Base-by-base conservation (phyloP, 805 yeast genomes). In the Ogataea glucozyma region DNA sequence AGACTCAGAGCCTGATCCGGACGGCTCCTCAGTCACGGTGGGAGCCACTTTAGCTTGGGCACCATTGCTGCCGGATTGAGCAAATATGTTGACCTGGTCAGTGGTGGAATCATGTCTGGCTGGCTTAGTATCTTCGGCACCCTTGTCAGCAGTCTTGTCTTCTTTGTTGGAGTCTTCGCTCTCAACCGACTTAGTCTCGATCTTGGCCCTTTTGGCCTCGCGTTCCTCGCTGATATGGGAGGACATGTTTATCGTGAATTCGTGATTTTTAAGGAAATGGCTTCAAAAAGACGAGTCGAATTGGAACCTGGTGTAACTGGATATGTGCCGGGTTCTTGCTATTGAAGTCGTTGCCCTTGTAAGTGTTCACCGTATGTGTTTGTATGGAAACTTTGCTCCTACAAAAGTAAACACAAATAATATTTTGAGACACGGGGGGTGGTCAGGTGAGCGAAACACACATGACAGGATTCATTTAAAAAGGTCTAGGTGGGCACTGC, bases 391-490 rank as follows among this genome's bases (percentile, higher is more conserved):
- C 26, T 8, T 26, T 12, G 29, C n/a, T 26, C 29, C n/a, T 26
- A 8, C 7, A 8, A 22, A 7, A 7, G n/a, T n/a, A 27, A 27
- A 27, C 16, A 14, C 16, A 27, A 27, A 27, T 18, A 27, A 18
- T 10, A 27, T 12, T 18, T 17, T 20, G 23, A 20, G 19, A 31
- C 14, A 31, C 23, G 20, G 35, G 29, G 23, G 21, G 11, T 13
- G 44, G 53, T 49, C 53, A 49, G 53, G 50, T 49, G 53, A 48
- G 53, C 44, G 44, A 43, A 37, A 34, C 20, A 46, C 53, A 49
- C 53, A 46, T 49, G 53, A 49, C 48, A 44, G 19, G 16, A 35
- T n/a, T n/a, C n/a, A n/a, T n/a, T n/a, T n/a, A 30, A 27, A 30
- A 30, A 27, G 16, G 6, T 7, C 12, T 24, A 5, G n/a, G 12